phyloP scores from a whole-genome alignment of 768 basidiomycete genomes.

The Stropharia rugosoannulata region DNA sequence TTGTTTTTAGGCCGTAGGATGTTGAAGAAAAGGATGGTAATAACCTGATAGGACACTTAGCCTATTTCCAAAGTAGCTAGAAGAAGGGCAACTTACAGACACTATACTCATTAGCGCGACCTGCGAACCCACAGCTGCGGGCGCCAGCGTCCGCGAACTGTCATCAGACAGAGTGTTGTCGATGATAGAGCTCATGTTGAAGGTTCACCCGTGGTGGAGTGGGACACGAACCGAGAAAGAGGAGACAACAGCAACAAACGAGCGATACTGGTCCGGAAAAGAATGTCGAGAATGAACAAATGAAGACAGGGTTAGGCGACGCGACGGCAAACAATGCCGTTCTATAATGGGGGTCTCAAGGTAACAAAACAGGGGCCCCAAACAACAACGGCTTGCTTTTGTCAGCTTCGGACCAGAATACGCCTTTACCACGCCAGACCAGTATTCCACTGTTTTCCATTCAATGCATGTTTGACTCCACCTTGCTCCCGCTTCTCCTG shows the following conservation, averaged over 20 bases:
- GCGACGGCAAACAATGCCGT: conserved; percentile 3
- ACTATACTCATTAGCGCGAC: conserved; percentile 69
- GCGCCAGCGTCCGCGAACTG: conserved; percentile 68
- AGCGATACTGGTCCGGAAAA: conserved; percentile 6
- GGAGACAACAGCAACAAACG: conserved; percentile 2
- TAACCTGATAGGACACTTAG: conserved; percentile 37
- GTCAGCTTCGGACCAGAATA: neutral
- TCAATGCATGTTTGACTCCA: too few species aligned
- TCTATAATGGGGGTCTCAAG: neutral
- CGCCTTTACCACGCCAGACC: too few species aligned
- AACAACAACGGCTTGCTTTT: neutral
- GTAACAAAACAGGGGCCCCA: neutral
- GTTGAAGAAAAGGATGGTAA: conserved; percentile 78
- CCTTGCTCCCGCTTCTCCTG: too few species aligned
- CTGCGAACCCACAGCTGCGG: conserved; percentile 78
- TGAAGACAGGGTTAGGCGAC: conserved; percentile 9
- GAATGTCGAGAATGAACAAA: conserved; percentile 3
- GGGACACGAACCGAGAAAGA: neutral
- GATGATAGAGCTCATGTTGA: conserved; percentile 23
- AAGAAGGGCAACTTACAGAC: conserved; percentile 50
- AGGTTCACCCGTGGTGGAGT: neutral
- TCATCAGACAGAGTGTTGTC: conserved; percentile 36
- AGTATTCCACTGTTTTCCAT: too few species aligned
- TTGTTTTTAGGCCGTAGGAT: conserved; percentile 86
- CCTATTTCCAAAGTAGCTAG: neutral